Conservation (phyloP, 2,329 filamentous ascomycete species). For the Pseudogymnoascus sp. region DNA sequence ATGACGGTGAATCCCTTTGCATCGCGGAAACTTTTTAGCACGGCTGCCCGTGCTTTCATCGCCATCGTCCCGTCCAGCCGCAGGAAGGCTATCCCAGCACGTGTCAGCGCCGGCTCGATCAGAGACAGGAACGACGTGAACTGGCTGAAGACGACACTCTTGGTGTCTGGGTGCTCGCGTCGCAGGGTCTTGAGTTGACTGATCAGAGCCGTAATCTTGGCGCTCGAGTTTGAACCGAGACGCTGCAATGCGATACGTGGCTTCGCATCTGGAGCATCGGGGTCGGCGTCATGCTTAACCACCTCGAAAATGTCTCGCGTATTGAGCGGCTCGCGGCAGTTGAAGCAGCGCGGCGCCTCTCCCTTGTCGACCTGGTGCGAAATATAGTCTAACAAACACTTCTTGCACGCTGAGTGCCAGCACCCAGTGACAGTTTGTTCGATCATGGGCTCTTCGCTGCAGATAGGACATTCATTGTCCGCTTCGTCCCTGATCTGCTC, state of each 20-base stretch:
- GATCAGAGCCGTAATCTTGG: conserved; percentile 79
- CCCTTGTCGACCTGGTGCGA: conserved; percentile 74
- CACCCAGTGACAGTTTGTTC: conserved; percentile 92
- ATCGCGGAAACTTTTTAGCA: conserved; percentile 65
- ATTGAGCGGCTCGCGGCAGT: conserved; percentile 77
- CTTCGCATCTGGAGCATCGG: conserved; percentile 37
- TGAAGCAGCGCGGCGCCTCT: conserved; percentile 76
- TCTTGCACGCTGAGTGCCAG: conserved; percentile 96
- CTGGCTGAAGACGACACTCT: conserved; percentile 92
- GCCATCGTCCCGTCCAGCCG: conserved; percentile 87
- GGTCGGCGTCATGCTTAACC: conserved; percentile 64
- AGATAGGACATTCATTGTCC: conserved; percentile 86
- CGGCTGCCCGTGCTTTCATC: conserved; percentile 73
- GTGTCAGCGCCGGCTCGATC: conserved; percentile 71
- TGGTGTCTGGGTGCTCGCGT: conserved; percentile 59
- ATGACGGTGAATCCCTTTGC: conserved; percentile 62
- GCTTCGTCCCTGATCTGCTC: conserved; percentile 87
- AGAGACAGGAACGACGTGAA: conserved; percentile 95
- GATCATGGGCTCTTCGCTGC: conserved; percentile 90
- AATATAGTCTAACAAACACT: conserved; percentile 85
- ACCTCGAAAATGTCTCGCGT: conserved; percentile 87
- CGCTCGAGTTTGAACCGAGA: conserved; percentile 62
- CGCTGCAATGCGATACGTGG: conserved; percentile 54
- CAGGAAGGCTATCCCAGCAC: conserved; percentile 68
- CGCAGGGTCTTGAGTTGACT: conserved; percentile 65